Base-by-base conservation (phyloP, 305 asterid genomes). In the Fraxinus paxiana region DNA sequence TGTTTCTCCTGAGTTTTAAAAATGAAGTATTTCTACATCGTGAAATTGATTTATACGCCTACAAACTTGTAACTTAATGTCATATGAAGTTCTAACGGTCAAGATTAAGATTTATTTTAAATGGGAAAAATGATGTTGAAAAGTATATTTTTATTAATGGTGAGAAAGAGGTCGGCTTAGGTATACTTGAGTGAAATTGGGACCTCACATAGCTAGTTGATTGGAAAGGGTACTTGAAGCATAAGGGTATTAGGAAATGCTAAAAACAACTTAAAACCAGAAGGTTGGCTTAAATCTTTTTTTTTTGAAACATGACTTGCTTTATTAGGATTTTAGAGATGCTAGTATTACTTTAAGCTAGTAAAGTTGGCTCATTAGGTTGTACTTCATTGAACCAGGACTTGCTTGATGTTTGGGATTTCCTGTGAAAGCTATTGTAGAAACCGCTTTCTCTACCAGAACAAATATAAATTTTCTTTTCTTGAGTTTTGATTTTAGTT, bases 81-180 rank as follows among this genome's bases (percentile, higher is more conserved):
- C 75, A 69, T 41, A 71, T 61, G 87, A 73, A 70, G 35, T 79
- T 54, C 73, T n/a, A 77, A 76, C 63, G 12, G 61, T 81, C 73
- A 46, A 34, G 48, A 13, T 34, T 31, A 74, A 63, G 79, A 77
- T 31, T 3, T 18, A n/a, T 54, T 67, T 46, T 13, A 37, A 15
- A 69, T 20, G 7, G 17, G 24, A 80, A 54, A 51, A 77, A 76
- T 61, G 63, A 15, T 38, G 33, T 26, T 3, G 71, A 33, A 73
- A 6, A 77, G 73, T 41, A 38, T 41, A 15, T 72, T 75, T 12
- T 38, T 30, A 22, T 54, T 33, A 74, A 10, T 41, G 38, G 76
- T 34, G 34, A 20, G 77, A 77, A 65, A 78, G 70, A 71, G 65
- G 33, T 31, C 2, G 63, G 76, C 13, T 41, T 7, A 71, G 20